Conservation (phyloP, 1,139 yeast genomes). For the Kodamaea suecica region DNA sequence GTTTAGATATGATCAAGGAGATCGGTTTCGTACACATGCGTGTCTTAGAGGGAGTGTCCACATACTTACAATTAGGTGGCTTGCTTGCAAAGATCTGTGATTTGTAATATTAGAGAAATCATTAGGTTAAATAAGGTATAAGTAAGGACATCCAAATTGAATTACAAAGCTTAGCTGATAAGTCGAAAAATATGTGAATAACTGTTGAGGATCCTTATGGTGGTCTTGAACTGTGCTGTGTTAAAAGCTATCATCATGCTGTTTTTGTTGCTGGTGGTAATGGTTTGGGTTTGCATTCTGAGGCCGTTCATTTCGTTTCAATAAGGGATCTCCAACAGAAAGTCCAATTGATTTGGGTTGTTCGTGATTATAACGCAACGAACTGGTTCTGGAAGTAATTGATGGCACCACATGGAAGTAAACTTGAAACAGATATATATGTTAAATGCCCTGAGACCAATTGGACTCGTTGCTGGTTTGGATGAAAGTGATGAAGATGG, state of each 20-base stretch:
- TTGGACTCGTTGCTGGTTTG: conserved; percentile 2
- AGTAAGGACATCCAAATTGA: conserved; percentile 16
- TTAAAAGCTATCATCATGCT: conserved; percentile 16
- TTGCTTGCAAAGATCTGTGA: conserved; percentile 60
- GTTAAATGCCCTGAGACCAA: conserved; percentile 34
- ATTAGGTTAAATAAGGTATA: conserved; percentile 24
- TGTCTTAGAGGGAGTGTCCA: conserved; percentile 87
- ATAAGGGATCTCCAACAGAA: conserved; percentile 16
- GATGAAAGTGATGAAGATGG: neutral
- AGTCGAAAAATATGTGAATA: conserved; percentile 23
- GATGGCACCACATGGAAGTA: conserved; percentile 26
- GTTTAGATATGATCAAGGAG: conserved; percentile 76
- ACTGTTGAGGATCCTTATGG: conserved; percentile 62
- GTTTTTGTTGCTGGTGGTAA: conserved; percentile 57
- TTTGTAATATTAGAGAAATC: too few relatives aligned
- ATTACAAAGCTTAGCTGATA: conserved; percentile 13
- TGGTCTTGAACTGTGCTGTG: conserved; percentile 20
- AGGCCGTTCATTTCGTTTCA: conserved; percentile 24
- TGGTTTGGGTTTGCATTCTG: conserved; percentile 50
- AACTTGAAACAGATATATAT: conserved; percentile 36
- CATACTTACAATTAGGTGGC: conserved; percentile 83
- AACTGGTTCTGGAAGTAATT: conserved; percentile 54
- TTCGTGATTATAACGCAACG: conserved; percentile 43
- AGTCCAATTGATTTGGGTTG: conserved; percentile 50
- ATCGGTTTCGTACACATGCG: conserved; percentile 92